A percentile compares a stretch with the other conserved stretches of the same genome.
phyloP scores from a whole-genome alignment of 495 filamentous ascomycete species.

The Penicillium manginii region DNA sequence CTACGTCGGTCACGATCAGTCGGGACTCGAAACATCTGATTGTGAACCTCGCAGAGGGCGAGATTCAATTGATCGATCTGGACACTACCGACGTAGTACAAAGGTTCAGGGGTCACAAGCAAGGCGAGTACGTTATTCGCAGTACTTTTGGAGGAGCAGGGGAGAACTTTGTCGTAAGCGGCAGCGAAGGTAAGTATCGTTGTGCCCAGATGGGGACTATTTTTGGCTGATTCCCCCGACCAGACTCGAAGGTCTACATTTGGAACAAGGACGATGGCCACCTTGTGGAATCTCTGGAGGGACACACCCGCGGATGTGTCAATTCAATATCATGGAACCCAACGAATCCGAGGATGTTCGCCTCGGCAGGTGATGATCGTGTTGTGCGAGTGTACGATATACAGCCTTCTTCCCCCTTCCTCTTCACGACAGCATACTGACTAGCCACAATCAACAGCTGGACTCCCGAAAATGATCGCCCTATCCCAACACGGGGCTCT shows the following conservation, averaged over 20 bases:
- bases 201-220: neutral
- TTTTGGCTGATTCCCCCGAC: conserved; percentile 22
- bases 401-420: neutral
- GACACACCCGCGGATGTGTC: conserved; percentile 74
- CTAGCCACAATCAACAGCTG: conserved; percentile 40
- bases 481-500: conserved; percentile 21
- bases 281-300: conserved; percentile 74
- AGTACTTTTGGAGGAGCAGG: conserved; percentile 84
- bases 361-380: conserved; percentile 86
- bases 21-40: conserved; percentile 77
- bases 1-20: conserved; percentile 82
- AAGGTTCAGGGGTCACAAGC: conserved; percentile 72
- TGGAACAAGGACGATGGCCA: conserved; percentile 86
- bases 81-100: conserved; percentile 72
- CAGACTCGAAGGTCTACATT: conserved; percentile 80
- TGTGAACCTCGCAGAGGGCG: conserved; percentile 76
- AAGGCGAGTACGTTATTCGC: conserved; percentile 75
- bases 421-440: neutral
- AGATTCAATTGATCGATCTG: conserved; percentile 77
- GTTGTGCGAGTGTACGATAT: conserved; percentile 79
- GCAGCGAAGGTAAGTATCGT: conserved; percentile 75
- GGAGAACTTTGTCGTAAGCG: conserved; percentile 88
- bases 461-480: conserved; percentile 41
- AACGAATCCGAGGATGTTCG: conserved; percentile 79
- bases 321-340: conserved; percentile 96